Conservation (phyloP, 1,284 basidiomycete species). For the Apiotrichum veenhuisii region DNA sequence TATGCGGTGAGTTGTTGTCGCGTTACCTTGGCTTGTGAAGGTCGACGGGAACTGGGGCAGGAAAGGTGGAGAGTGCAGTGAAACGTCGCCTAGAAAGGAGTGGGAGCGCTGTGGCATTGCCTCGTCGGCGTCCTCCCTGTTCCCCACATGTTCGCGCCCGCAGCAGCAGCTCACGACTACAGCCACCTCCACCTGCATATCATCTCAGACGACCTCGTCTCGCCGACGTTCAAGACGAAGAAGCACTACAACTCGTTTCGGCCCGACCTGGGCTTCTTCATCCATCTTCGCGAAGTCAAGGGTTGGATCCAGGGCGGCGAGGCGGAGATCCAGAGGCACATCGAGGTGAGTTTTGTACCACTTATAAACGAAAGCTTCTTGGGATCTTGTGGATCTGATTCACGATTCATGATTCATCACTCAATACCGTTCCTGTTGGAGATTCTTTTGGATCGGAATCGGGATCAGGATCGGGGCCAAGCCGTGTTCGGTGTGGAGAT, state of each 20-base stretch:
- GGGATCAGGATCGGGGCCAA: no score
- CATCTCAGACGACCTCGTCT: conserved; percentile 75
- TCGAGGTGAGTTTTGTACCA: neutral
- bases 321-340: neutral
- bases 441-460: no score
- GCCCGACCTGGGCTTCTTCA: conserved; percentile 79
- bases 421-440: no score
- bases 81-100: no score
- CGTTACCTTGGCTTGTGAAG: neutral
- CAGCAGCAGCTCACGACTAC: conserved; percentile 5
- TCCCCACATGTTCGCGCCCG: neutral
- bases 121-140: no score
- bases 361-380: neutral
- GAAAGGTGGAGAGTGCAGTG: no score
- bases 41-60: no score
- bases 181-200: conserved; percentile 87
- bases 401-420: neutral
- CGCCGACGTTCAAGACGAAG: conserved; percentile 75
- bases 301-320: conserved; percentile 57
- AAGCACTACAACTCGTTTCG: conserved; percentile 95
- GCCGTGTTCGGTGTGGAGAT: no score
- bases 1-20: conserved; percentile 51
- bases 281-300: conserved; percentile 70
- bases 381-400: neutral
- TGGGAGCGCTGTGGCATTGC: no score